Evolutionary conservation across 805 yeast genomes (phyloP).

Genomic region (Cyberlindnera saturnus): DNA sequence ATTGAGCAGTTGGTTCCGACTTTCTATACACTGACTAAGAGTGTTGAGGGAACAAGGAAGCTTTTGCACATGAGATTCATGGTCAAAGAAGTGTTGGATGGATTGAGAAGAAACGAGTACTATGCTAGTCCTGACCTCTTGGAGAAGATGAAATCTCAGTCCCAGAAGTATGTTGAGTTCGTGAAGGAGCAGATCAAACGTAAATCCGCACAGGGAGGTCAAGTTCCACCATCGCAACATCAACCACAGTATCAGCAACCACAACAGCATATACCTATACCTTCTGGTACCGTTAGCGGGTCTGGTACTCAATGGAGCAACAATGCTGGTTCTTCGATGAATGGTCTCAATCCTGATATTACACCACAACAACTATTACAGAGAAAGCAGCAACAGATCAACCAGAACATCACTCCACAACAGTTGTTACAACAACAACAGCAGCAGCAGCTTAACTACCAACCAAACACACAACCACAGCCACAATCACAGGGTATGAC

Average conservation of each 20-base stretch:
- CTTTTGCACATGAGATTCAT: slow-evolving; percentile 73
- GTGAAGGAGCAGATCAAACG: slow-evolving; percentile 56
- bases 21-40: slow-evolving; percentile 69
- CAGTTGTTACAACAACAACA: slow-evolving; percentile 20
- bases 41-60: slow-evolving; percentile 67
- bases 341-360: slow-evolving; percentile 18
- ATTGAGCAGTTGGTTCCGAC: slow-evolving; percentile 76
- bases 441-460: slow-evolving; percentile 13
- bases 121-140: slow-evolving; percentile 69
- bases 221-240: slow-evolving; percentile 27
- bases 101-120: slow-evolving; percentile 55
- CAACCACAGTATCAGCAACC: slow-evolving; percentile 1
- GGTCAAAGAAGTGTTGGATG: slow-evolving; percentile 71
- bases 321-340: slow-evolving; percentile 12
- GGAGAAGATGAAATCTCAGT: slow-evolving; percentile 64
- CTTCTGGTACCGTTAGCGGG: background rate
- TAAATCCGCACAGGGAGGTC: slow-evolving; percentile 23
- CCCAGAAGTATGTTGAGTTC: slow-evolving; percentile 67
- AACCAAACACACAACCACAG: slow-evolving; percentile 3
- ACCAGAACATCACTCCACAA: slow-evolving; percentile 19
- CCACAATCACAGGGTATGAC: background rate
- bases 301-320: slow-evolving; percentile 11
- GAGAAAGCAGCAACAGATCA: slow-evolving; percentile 23
- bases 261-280: slow-evolving; percentile 3
- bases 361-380: slow-evolving; percentile 24